Base-by-base conservation (phyloP, 1,284 basidiomycete genomes). In the Ceratobasidium theobromae region DNA sequence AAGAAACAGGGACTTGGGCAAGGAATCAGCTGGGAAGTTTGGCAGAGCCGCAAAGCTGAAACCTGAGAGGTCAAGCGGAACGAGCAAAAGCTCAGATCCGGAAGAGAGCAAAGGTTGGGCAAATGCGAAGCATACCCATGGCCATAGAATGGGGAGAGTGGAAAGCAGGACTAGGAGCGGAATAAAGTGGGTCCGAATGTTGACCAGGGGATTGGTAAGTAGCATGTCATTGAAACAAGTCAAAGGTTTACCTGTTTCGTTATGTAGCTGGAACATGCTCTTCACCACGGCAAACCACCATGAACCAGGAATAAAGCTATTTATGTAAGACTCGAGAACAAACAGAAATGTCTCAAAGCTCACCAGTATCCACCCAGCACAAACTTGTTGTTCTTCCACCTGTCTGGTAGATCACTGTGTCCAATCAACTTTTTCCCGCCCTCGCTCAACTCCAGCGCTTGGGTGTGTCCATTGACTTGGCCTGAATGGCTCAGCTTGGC, bases 311-410 rank as follows among this genome's bases (percentile, higher is more conserved):
- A 96, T 95, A 76, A 95, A 97, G 67, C 91, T 89, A 74, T 70
- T n/a, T n/a, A n/a, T n/a, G n/a, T n/a, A n/a, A n/a, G 46, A 35
- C 1, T 49, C 6, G 16, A 48, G 1, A 8, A 9, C 12, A 32
- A 43, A 52, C 53, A 49, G 64, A 8, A 2, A 60, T 8, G 9
- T 16, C n/a, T 23, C 35, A 49, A n/a, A n/a, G 78, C 85, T 70
- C 73, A 89, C 91, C 92, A 82, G 76, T 97, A 97, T 40, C 93
- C 92, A 67, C 84, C 79, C 35, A 79, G 78, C 66, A 96, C 88
- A 73, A 89, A 94, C 27, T 87, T 88, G 73, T 97, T 96, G 76
- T 91, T 94, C 71, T 83, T 82, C 92, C 93, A 96, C 69, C 83
- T 80, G 12, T 83, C 77, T 2, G 94, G 94, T 41, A 97, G 78